Base-by-base conservation (phyloP, 306 rosid genomes). In the Parietaria judaica region DNA sequence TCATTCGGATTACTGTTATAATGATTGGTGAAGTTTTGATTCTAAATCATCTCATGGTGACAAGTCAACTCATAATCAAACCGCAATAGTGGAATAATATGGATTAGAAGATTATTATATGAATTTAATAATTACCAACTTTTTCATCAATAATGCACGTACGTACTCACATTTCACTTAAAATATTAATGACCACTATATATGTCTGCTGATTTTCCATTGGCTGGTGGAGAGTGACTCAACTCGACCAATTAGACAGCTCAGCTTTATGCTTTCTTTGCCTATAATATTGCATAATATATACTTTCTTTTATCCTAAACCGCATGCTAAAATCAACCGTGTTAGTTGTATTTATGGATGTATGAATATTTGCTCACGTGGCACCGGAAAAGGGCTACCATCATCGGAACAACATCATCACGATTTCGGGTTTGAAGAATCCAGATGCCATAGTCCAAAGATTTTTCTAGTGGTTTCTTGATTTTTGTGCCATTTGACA, bases 41-140 rank as follows among this genome's bases (percentile, higher is more conserved):
- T 80, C 84, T 59, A 43, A 36, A 65, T 63, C 54, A 58, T 47
- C 61, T 66, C 34, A 60, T 15, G 57, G 58, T 54, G 63, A 15
- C 35, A 44, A 71, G 94, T 86, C 84, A 83, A 78, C 82, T 70
- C 64, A 66, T 81, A 78, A 86, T 80, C 62, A 52, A 68, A 73
- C 54, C 80, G 76, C 59, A 7, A 11, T 7, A 41, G 17, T n/a
- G 15, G 49, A 38, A 60, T 60, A 38, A 43, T 60, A 23, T 60
- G 17, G 36, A 60, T 44, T 4, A 41, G 17, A 44, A 14, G 4
- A 14, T 7, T 3, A 6, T 13, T 11, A 0, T 12, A 37, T 23
- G 31, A 23, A 23, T 23, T 23, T 0, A 23, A 23, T 41, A 41
- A 41, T 41, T 41, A 41, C 6, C 45, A 15, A 53, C n/a, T 11